A percentile compares a stretch with the other conserved stretches of the same genome.
Evolutionary conservation across 2,329 filamentous ascomycete genomes (phyloP).

Genomic region (Diaporthe nobilis): DNA sequence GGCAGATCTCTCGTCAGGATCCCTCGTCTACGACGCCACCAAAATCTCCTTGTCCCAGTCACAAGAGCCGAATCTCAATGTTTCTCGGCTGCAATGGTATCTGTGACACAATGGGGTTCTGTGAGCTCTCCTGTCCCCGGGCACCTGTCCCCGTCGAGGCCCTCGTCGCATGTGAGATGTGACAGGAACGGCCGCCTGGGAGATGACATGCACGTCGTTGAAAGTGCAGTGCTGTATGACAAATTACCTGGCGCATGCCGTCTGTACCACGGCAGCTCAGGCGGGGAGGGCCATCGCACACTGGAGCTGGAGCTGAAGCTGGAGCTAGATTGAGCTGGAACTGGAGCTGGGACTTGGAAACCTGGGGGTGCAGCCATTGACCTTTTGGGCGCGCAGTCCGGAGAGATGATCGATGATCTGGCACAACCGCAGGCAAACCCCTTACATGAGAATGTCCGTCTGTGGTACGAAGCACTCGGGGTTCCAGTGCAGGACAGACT

Average conservation of each 20-base stretch:
- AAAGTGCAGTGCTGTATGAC: constrained; percentile 18
- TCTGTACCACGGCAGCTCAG: constrained; percentile 17
- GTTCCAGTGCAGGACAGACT: constrained; percentile 35
- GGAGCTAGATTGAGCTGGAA: constrained; percentile 16
- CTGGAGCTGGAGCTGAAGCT: not conserved
- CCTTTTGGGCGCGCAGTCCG: not conserved
- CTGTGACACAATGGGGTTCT: constrained; percentile 35
- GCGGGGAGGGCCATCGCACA: not conserved
- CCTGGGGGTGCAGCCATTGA: constrained; percentile 8
- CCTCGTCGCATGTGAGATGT: constrained; percentile 35
- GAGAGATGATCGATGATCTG: constrained; percentile 24
- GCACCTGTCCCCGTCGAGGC: constrained; percentile 12
- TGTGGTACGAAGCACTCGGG: constrained; percentile 25
- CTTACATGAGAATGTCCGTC: constrained; percentile 22
- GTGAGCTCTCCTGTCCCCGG: constrained; percentile 13
- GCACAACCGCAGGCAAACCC: constrained; percentile 8
- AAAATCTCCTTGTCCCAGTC: constrained; percentile 19
- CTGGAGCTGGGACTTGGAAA: constrained; percentile 16
- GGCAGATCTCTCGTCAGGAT: constrained; percentile 27
- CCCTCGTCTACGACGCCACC: constrained; percentile 25
- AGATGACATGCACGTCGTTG: constrained; percentile 27
- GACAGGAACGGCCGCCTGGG: constrained; percentile 1
- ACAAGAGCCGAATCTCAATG: constrained; percentile 26
- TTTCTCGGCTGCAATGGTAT: constrained; percentile 32
- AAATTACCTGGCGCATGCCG: constrained; percentile 22